These are phyloP conservation scores for Penicillium waksmanii DNA, from an alignment of 495 filamentous ascomycete genomes.

Conservation along the genomic window DNA sequence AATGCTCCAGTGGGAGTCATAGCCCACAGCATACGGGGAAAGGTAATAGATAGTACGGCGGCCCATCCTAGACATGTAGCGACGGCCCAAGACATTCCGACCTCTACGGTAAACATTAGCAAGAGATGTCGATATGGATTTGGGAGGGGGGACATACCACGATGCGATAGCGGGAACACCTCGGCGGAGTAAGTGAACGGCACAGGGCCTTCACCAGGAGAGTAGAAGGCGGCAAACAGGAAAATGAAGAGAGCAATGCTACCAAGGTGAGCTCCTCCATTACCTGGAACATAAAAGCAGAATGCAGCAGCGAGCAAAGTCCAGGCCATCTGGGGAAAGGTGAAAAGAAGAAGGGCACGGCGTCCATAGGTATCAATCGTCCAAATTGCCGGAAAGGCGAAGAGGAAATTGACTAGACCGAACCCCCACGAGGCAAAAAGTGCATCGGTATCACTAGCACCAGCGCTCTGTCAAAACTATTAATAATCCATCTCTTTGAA, in stretches of 20 bases:
- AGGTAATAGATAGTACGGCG: conserved; percentile 70
- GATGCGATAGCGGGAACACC: conserved; percentile 76
- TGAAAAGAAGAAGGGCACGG: conserved; percentile 76
- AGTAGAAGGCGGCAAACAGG: conserved; percentile 70
- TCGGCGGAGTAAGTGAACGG: conserved; percentile 79
- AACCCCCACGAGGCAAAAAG: conserved; percentile 82
- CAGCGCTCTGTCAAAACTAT: conserved; percentile 47
- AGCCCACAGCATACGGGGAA: conserved; percentile 64
- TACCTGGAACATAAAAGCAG: conserved; percentile 65
- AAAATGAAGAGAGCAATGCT: conserved; percentile 68
- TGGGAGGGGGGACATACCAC: conserved; percentile 43
- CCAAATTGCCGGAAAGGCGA: conserved; percentile 80
- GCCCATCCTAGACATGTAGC: conserved; percentile 76
- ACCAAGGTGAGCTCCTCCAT: conserved; percentile 56
- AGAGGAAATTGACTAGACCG: conserved; percentile 80
- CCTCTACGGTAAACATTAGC: conserved; percentile 39
- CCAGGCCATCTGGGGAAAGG: conserved; percentile 87
- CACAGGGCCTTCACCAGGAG: conserved; percentile 71
- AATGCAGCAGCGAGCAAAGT: conserved; percentile 74
- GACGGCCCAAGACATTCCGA: conserved; percentile 78
- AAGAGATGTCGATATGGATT: conserved; percentile 6
- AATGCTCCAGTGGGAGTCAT: conserved; percentile 59
- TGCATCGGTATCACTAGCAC: conserved; percentile 58
- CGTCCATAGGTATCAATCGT: conserved; percentile 89
- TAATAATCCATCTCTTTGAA: not conserved